Base-by-base conservation (phyloP, 1,139 yeast species). In the Nadsonia commutata region DNA sequence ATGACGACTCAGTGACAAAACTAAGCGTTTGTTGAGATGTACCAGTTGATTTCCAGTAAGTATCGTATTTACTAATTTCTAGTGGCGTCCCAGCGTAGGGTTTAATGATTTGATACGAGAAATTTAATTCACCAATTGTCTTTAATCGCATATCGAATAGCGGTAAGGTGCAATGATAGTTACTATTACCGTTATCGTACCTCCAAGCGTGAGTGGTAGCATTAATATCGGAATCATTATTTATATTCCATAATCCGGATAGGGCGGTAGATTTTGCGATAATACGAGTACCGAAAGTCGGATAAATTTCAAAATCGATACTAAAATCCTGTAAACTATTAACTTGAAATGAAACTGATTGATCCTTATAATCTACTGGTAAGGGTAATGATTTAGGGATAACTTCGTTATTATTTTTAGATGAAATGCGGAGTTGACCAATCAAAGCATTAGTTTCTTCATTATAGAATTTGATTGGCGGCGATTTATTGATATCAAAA, bases 11-110 rank as follows among this genome's bases (percentile, higher is more conserved):
- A 0, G 97, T 88, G 17, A 90, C 95, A 56, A 85, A 77, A 4
- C 94, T 78, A 36, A 80, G 67, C 5, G 77, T 64, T 37, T 65
- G 63, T 17, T 55, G 48, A 64, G 31, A 39, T 20, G 33, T 40
- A 37, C 70, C 74, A 0, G 94, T 82, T 1, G 94, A 79, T 62
- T 88, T 90, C 98, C 98, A 90, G 62, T 90, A 90, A 0, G 97
- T 88, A 56, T 88, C 96, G 57, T 84, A 88, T 63, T 86, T 84
- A 4, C 95, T 79, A 38, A 94, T 83, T 59, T 88, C 97, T 45
- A 90, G 66, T 8, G 94, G 80, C 13, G 70, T 71, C 3, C 96
- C 96, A 3, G 80, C 71, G 60, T 80, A 90, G n/a, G 98, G 97
- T 58, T 78, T 78, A 45, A 90, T 84, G 6, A 90, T 75, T 54